Percentiles rank a stretch among this genome's conserved stretches.
Conservation (phyloP, 1,284 basidiomycete species). For the Ceraceosorus bombacis region DNA sequence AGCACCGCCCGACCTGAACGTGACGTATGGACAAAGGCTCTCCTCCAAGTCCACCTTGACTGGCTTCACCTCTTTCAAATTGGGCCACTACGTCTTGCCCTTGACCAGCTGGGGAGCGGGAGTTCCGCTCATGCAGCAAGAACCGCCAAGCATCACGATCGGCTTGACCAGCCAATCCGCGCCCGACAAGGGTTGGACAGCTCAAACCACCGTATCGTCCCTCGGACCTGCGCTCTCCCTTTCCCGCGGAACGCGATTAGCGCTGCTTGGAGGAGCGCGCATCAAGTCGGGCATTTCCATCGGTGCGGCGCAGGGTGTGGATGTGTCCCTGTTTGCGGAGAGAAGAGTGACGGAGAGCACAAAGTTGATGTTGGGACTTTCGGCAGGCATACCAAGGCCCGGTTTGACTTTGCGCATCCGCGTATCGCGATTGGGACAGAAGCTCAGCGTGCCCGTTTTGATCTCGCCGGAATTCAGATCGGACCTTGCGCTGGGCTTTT, state of each 20-base stretch:
- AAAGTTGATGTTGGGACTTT: slow-evolving; percentile 43
- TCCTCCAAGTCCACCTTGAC: slow-evolving; percentile 27
- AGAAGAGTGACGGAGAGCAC: slow-evolving; percentile 48
- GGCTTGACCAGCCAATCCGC: slow-evolving; percentile 34
- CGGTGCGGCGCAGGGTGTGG: slow-evolving; percentile 39
- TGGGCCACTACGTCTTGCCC: slow-evolving; percentile 51
- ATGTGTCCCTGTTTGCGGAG: slow-evolving; percentile 42
- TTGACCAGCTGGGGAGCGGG: slow-evolving; percentile 51
- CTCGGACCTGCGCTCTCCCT: slow-evolving; percentile 35
- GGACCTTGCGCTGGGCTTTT: slow-evolving; percentile 52
- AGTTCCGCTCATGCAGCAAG: slow-evolving; percentile 17
- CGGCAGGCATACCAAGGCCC: slow-evolving; percentile 37
- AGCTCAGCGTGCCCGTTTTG: slow-evolving; percentile 56
- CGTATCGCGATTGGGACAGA: slow-evolving; percentile 56
- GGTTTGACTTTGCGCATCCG: slow-evolving; percentile 45
- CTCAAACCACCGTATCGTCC: slow-evolving; percentile 23
- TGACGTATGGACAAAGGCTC: slow-evolving; percentile 52
- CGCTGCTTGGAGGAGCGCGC: slow-evolving; percentile 49
- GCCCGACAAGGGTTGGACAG: slow-evolving; percentile 36
- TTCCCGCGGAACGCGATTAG: slow-evolving; percentile 46
- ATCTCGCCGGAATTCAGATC: slow-evolving; percentile 54
- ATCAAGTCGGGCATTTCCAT: slow-evolving; percentile 50
- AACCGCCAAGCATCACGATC: slow-evolving; percentile 30
- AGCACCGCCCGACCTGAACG: slow-evolving; percentile 49
- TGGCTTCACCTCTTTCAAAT: slow-evolving; percentile 45